Percentiles rank a stretch among this genome's conserved stretches.
Evolutionary conservation across 495 filamentous ascomycete species (phyloP).

Genomic region (Chaetomium cochliodes): DNA sequence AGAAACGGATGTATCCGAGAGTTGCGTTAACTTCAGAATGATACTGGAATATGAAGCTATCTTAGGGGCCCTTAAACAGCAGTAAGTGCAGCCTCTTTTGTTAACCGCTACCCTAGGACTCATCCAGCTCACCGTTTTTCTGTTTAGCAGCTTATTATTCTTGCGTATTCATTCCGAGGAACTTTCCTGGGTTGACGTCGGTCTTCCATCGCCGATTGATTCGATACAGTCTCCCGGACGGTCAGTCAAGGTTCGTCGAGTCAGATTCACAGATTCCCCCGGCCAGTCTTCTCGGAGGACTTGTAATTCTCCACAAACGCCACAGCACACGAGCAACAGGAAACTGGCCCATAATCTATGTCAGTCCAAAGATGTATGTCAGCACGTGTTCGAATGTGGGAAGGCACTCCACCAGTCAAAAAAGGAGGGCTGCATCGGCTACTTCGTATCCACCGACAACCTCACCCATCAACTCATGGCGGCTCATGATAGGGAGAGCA

Average conservation of each 20-base stretch:
- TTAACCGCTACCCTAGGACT: neutral
- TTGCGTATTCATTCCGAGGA: slow-evolving; percentile 1
- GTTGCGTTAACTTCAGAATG: slow-evolving; percentile 5
- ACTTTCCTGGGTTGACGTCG: slow-evolving; percentile 8
- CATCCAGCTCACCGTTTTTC: neutral
- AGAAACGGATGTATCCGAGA: neutral
- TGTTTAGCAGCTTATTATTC: neutral
- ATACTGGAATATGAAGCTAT: slow-evolving; percentile 4
- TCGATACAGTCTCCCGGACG: neutral
- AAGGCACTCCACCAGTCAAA: neutral
- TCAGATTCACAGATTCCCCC: neutral
- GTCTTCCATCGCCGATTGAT: neutral
- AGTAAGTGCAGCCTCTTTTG: neutral
- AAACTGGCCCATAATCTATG: neutral
- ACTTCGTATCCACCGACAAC: neutral
- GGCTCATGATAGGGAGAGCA: slow-evolving; percentile 5
- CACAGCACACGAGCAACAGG: neutral
- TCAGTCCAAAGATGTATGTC: slow-evolving; percentile 8
- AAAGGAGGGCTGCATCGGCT: slow-evolving; percentile 7
- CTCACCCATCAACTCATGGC: slow-evolving; percentile 7
- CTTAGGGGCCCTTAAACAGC: neutral
- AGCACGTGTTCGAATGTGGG: slow-evolving; percentile 7
- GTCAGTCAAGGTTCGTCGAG: neutral
- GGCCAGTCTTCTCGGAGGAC: neutral
- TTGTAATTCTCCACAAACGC: neutral